Conservation (phyloP, 257 asterid genomes). For the Jasminum sambac region DNA sequence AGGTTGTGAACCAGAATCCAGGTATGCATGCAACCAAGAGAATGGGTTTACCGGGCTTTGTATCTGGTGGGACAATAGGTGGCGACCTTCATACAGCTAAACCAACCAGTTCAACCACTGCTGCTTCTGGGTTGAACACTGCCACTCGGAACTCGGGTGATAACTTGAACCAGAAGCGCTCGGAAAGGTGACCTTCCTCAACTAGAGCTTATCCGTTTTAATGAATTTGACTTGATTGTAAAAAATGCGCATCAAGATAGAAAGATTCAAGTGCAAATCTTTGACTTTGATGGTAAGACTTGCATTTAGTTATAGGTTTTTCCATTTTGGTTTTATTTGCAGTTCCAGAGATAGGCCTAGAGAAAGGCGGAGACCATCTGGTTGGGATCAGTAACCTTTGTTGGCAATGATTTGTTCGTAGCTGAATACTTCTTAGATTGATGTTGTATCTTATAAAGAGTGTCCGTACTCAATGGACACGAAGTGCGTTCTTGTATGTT, state of each 20-base stretch:
- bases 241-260: neutral
- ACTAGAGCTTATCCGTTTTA: neutral
- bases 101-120: constrained; percentile 33
- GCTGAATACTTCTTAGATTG: neutral
- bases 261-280: neutral
- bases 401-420: constrained; percentile 13
- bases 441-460: constrained; percentile 15
- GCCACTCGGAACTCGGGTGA: constrained; percentile 38
- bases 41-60: constrained; percentile 72
- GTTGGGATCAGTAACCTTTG: constrained; percentile 74
- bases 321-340: constrained; percentile 13
- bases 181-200: constrained; percentile 51
- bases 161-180: constrained; percentile 33
- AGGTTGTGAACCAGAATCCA: constrained; percentile 46
- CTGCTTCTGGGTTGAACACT: constrained; percentile 43
- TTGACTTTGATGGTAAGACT: constrained; percentile 11
- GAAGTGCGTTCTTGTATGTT: constrained; percentile 23
- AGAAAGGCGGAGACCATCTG: constrained; percentile 92
- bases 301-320: neutral
- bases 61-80: constrained; percentile 96
- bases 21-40: constrained; percentile 45
- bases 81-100: constrained; percentile 56
- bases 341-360: constrained; percentile 62
- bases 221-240: neutral
- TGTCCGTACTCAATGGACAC: constrained; percentile 25